phyloP scores from a whole-genome alignment of 2,329 filamentous ascomycete genomes.

The Fusarium euwallaceae region DNA sequence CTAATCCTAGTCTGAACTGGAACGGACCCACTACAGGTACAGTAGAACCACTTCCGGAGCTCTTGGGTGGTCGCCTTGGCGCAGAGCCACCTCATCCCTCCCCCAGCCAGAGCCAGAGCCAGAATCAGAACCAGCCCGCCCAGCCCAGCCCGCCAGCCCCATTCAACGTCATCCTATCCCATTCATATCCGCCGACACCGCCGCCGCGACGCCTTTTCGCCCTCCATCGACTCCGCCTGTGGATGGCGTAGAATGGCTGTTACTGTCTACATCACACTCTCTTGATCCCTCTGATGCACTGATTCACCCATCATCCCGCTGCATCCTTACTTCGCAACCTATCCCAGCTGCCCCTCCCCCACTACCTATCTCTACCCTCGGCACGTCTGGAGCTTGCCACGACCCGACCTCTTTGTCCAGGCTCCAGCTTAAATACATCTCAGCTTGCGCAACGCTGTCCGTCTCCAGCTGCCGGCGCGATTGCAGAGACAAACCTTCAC shows the following conservation, averaged over 20 bases:
- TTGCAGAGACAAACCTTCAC: conserved; percentile 35
- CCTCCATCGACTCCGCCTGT: conserved; percentile 6
- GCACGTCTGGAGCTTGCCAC: conserved; percentile 39
- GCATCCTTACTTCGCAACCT: conserved; percentile 18
- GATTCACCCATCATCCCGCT: conserved; percentile 18
- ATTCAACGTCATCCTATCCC: conserved; percentile 43
- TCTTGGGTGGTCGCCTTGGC: conserved; percentile 1
- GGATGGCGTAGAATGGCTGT: conserved; percentile 38
- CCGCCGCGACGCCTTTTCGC: conserved; percentile 27
- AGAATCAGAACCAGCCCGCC: neutral
- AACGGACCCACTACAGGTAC: conserved; percentile 17
- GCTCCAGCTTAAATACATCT: conserved; percentile 29
- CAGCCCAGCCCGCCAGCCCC: conserved; percentile 31
- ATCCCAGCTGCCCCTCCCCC: conserved; percentile 40
- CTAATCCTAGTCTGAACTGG: conserved; percentile 10
- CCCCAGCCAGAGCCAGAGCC: neutral
- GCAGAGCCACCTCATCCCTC: conserved; percentile 19
- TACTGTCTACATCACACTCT: conserved; percentile 14
- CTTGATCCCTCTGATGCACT: conserved; percentile 16
- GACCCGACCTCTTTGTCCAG: conserved; percentile 27
- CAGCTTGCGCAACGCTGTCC: neutral
- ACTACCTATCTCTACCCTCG: conserved; percentile 30
- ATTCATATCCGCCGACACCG: conserved; percentile 30
- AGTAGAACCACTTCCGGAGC: conserved; percentile 17
- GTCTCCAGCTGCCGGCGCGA: conserved; percentile 17